Evolutionary conservation across 2,329 filamentous ascomycete genomes (phyloP).

Genomic region (Trichocomaceae sp.): DNA sequence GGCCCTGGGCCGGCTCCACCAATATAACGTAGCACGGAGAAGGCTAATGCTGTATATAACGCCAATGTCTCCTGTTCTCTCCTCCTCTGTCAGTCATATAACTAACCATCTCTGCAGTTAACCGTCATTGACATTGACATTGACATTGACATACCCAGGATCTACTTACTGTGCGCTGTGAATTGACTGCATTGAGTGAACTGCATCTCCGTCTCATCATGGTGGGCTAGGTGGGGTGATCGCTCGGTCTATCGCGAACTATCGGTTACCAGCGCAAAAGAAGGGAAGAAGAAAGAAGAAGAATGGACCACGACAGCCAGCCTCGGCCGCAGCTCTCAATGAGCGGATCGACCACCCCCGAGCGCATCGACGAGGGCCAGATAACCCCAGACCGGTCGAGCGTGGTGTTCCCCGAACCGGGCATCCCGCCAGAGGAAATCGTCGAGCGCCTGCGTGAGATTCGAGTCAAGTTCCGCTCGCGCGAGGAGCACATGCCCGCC

Average conservation of each 20-base stretch:
- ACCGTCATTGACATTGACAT: no score
- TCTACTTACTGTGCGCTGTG: no score
- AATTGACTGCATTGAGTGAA: no score
- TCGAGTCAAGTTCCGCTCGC: slow-evolving; percentile 12
- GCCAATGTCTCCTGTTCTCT: neutral
- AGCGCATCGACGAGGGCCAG: slow-evolving; percentile 3
- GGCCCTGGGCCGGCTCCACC: no score
- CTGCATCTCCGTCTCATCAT: neutral
- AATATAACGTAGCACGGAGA: no score
- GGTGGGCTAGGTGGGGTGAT: slow-evolving; percentile 2
- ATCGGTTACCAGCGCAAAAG: neutral
- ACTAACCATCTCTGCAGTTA: no score
- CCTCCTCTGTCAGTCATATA: neutral
- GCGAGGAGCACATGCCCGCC: slow-evolving; percentile 10
- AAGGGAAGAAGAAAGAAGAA: neutral
- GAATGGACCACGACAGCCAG: neutral
- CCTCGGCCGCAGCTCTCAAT: neutral
- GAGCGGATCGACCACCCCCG: slow-evolving; percentile 2
- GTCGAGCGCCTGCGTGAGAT: slow-evolving; percentile 9
- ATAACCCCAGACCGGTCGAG: slow-evolving; percentile 12
- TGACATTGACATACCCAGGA: no score
- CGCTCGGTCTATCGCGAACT: neutral
- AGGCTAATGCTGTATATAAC: no score
- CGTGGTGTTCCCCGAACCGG: slow-evolving; percentile 12
- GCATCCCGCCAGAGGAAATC: slow-evolving; percentile 10